Evolutionary conservation across 352 stramenopile genomes (phyloP).

Genomic region (Blastocystis sp.): DNA sequence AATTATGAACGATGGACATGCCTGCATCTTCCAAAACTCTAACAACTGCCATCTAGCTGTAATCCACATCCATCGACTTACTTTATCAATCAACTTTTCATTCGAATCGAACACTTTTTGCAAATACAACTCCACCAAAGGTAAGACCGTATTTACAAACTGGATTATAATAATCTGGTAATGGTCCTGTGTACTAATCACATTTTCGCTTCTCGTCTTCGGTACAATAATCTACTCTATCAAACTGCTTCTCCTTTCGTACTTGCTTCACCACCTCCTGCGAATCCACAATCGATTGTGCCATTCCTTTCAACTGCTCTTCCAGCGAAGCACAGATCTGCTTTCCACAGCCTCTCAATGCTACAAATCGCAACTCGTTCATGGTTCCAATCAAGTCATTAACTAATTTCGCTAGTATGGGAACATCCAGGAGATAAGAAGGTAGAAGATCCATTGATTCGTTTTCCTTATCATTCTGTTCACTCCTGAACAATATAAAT

Average conservation of each 20-base stretch:
- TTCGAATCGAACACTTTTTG: constrained; percentile 54
- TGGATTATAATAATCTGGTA: constrained; percentile 50
- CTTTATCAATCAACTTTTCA: constrained; percentile 10
- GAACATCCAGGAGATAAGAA: constrained; percentile 40
- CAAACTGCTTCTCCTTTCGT: neutral
- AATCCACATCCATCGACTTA: neutral
- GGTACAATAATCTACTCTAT: constrained; percentile 36
- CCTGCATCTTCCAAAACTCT: neutral
- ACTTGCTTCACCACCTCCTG: constrained; percentile 18
- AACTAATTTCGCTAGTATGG: constrained; percentile 33
- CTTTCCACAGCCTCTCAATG: neutral
- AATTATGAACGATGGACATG: neutral
- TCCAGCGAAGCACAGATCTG: constrained; percentile 28
- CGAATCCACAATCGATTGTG: neutral
- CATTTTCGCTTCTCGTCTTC: constrained; percentile 14
- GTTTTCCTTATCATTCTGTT: neutral
- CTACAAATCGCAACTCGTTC: constrained; percentile 53
- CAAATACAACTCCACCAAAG: constrained; percentile 26
- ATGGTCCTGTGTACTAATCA: constrained; percentile 54
- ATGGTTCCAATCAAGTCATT: constrained; percentile 50
- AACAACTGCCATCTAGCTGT: neutral
- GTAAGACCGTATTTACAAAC: constrained; percentile 51
- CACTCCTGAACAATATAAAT: neutral
- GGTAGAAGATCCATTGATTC: neutral
- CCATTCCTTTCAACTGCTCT: neutral